These are phyloP conservation scores for Amphirosellinia nigrospora DNA, from an alignment of 495 filamentous ascomycete genomes.

Conservation along the genomic window DNA sequence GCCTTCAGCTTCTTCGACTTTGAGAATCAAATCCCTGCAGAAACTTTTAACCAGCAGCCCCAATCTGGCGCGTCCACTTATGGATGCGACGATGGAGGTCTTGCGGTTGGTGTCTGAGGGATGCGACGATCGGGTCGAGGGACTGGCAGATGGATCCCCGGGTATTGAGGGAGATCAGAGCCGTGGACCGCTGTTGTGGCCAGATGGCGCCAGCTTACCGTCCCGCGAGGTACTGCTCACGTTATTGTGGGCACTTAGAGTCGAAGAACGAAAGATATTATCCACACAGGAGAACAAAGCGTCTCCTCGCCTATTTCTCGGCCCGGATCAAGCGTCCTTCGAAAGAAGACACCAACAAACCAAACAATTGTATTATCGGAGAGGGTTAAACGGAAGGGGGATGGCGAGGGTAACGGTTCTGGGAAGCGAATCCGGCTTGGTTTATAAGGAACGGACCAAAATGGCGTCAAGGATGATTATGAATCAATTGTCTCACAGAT, in stretches of 20 bases:
- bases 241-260: conserved; percentile 56
- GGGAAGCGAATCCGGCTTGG: conserved; percentile 23
- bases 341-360: conserved; percentile 35
- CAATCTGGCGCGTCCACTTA: conserved; percentile 86
- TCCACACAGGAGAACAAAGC: conserved; percentile 28
- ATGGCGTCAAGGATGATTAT: conserved; percentile 16
- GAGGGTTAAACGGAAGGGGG: conserved; percentile 30
- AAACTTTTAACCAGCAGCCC: conserved; percentile 80
- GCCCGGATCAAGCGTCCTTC: conserved; percentile 38
- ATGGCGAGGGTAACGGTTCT: conserved; percentile 8
- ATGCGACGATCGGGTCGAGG: conserved; percentile 45
- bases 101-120: conserved; percentile 71
- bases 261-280: conserved; percentile 51
- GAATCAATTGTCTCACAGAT: not conserved
- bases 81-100: conserved; percentile 88
- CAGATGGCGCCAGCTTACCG: conserved; percentile 51
- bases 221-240: conserved; percentile 60
- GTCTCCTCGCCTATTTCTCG: conserved; percentile 32
- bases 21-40: conserved; percentile 57
- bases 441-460: conserved; percentile 14
- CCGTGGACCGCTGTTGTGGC: conserved; percentile 49
- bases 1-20: conserved; percentile 47
- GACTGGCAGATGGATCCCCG: conserved; percentile 46
- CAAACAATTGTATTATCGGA: conserved; percentile 39
- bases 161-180: conserved; percentile 48